Base-by-base conservation (phyloP, 768 basidiomycete genomes). In the Podaxis carcinomalis region DNA sequence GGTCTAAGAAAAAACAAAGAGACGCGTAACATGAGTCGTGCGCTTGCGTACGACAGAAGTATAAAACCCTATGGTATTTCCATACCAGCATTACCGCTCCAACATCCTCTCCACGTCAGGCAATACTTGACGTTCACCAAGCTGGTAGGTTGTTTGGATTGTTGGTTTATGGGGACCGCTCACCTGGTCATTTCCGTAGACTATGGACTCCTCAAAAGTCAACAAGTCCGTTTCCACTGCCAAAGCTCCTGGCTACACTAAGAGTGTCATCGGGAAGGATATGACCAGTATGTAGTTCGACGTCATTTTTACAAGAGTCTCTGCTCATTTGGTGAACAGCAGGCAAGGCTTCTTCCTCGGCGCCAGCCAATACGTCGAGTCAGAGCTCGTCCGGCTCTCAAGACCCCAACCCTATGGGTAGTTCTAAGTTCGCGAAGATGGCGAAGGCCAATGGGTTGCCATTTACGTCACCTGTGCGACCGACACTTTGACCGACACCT, bases 381-480 rank as follows among this genome's bases (percentile, higher is more conserved):
- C 35, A 19, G 19, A 37, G 32, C 46, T 35, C 49, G 21, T 51
- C 61, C 14, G 28, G 36, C 36, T 11, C 40, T 19, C 46, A 32
- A 23, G 50, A 51, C 27, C 46, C 55, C 2, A 57, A 61, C 28
- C 52, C 65, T 11, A 60, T 55, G 61, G 62, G 61, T 11, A 49
- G 61, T 27, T 62, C 66, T 5, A 54, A 64, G 4, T 70, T 69
- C 56, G 49, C 62, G 4, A 61, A 67, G 62, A 46, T 51, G 46
- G 64, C 69, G 4, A 44, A 61, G 14, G 55, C 62, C 50, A 64
- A 67, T n/a, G 68, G 68, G 1, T 68, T 67, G 67, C 61, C 62
- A 14, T 56, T 64, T 4, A 56, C 66, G 4, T 65, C 68, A 19
- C 62, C 69, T 5, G 52, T 66, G n/a, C 62, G 60, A 57, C 67